Conservation (phyloP, 2,329 filamentous ascomycete genomes). For the Sphaerulina populicola region DNA sequence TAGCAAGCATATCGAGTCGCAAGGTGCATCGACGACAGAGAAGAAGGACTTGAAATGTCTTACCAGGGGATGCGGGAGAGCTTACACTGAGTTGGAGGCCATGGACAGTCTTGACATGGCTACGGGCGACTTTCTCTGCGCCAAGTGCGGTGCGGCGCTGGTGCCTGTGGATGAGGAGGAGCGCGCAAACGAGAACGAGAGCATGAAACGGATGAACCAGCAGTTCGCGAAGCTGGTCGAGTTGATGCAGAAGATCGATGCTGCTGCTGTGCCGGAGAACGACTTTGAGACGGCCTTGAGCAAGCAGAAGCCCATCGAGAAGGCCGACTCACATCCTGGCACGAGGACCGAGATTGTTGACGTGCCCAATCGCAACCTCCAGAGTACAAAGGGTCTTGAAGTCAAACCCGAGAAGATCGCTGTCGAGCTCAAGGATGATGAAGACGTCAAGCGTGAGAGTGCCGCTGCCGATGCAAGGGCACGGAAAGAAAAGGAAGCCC, state of each 20-base stretch:
- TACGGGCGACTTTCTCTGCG: conserved; percentile 61
- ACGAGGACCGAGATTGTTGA: conserved; percentile 34
- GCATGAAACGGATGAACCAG: conserved; percentile 65
- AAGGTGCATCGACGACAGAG: conserved; percentile 67
- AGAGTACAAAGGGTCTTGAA: conserved; percentile 30
- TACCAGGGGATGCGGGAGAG: conserved; percentile 59
- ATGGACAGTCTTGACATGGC: conserved; percentile 61
- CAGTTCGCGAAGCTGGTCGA: conserved; percentile 73
- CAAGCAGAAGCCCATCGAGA: conserved; percentile 54
- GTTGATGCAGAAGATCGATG: conserved; percentile 67
- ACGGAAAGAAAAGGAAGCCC: conserved; percentile 30
- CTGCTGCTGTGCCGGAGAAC: conserved; percentile 62
- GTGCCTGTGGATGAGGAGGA: conserved; percentile 56
- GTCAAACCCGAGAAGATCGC: conserved; percentile 32
- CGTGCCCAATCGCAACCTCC: conserved; percentile 27
- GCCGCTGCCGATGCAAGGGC: conserved; percentile 28
- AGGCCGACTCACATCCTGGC: conserved; percentile 59
- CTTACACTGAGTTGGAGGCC: conserved; percentile 86
- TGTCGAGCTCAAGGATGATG: conserved; percentile 31
- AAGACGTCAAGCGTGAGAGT: conserved; percentile 29
- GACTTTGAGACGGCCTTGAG: conserved; percentile 62
- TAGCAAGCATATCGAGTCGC: conserved; percentile 78
- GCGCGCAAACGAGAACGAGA: conserved; percentile 47
- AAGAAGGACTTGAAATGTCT: conserved; percentile 86
- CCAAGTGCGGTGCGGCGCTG: conserved; percentile 62